Percentiles rank a stretch among this genome's conserved stretches.
Evolutionary conservation across 2,329 filamentous ascomycete species (phyloP).

Genomic region (Xylaria digitata): DNA sequence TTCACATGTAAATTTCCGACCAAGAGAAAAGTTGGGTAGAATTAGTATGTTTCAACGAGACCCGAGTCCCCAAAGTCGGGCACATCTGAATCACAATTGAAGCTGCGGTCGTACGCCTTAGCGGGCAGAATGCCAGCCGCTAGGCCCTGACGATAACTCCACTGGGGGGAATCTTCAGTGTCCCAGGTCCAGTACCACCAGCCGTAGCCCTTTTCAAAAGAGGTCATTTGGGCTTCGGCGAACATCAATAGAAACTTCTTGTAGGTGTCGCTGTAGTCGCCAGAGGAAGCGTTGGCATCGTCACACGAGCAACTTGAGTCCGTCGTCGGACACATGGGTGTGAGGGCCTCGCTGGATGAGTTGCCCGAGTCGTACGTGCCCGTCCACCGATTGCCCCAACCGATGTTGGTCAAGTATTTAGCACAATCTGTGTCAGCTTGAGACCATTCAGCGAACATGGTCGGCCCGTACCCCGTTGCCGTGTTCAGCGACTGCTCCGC

Average conservation of each 20-base stretch:
- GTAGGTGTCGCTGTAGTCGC: slow-evolving; percentile 76
- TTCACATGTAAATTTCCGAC: background rate
- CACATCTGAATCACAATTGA: slow-evolving; percentile 71
- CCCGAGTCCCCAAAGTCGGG: slow-evolving; percentile 61
- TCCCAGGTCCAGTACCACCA: slow-evolving; percentile 99
- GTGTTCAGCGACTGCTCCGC: slow-evolving; percentile 77
- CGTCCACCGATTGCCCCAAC: slow-evolving; percentile 89
- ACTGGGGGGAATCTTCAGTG: slow-evolving; percentile 86
- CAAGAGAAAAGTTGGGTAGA: background rate
- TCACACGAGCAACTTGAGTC: slow-evolving; percentile 77
- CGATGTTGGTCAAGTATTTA: slow-evolving; percentile 86
- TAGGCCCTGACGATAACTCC: slow-evolving; percentile 89
- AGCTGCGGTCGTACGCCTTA: slow-evolving; percentile 77
- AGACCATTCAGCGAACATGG: slow-evolving; percentile 95
- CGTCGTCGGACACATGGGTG: slow-evolving; percentile 78
- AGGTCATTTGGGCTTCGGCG: slow-evolving; percentile 94
- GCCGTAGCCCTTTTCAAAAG: slow-evolving; percentile 91
- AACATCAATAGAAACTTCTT: slow-evolving; percentile 89
- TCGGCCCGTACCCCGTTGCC: slow-evolving; percentile 86
- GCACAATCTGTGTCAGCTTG: slow-evolving; percentile 98
- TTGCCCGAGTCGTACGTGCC: slow-evolving; percentile 82
- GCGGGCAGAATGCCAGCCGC: slow-evolving; percentile 81
- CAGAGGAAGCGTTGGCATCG: slow-evolving; percentile 78
- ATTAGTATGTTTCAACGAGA: slow-evolving; percentile 63
- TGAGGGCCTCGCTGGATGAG: slow-evolving; percentile 68